Base-by-base conservation (phyloP, 2,329 filamentous ascomycete species). In the Talaromyces sp. region DNA sequence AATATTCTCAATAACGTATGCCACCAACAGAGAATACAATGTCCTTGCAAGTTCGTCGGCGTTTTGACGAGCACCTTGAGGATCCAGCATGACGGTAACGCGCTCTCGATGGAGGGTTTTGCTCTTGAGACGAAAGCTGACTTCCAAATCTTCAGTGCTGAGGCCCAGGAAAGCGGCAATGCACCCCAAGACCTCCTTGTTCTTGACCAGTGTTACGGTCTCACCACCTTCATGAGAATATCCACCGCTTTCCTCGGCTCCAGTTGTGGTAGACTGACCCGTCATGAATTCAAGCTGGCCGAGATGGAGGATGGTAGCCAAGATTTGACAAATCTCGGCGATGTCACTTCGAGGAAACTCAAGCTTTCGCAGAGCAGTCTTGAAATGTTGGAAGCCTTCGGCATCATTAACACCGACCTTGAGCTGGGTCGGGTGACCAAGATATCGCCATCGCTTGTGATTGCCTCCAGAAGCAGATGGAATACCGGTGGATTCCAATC, bases 41-140 rank as follows among this genome's bases (percentile, higher is more conserved):
- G 93, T 97, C 56, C 93, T 85, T 4, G 94, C 92, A 54, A 99
- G 84, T 75, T 97, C 94, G 70, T 97, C 92, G 17, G 94, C 94
- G 67, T 97, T 97, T 43, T 86, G 88, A 56, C 92, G 88, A 52
- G 94, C 94, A 43, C 94, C 94, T 60, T 86, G 87, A 7, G 93
- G 91, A 70, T 99, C 94, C 35, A 99, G 84, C 92, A 99, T 96
- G 65, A 99, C 90, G 0, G 94, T 99, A n/a, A 99, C 94, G 58
- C 94, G 88, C 80, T 99, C 94, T 64, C 92, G 89, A 71, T 95
- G 90, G 60, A 99, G 88, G 67, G 94, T 97, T 81, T 96, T 97
- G 21, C 92, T 97, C 79, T 96, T 95, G 81, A 97, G 96, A 3
- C 92, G 91, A 61, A 99, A 81, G 31, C 91, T 96, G 43, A 85